Base-by-base conservation (phyloP, 805 yeast species). In the Dipodascus geniculatus region DNA sequence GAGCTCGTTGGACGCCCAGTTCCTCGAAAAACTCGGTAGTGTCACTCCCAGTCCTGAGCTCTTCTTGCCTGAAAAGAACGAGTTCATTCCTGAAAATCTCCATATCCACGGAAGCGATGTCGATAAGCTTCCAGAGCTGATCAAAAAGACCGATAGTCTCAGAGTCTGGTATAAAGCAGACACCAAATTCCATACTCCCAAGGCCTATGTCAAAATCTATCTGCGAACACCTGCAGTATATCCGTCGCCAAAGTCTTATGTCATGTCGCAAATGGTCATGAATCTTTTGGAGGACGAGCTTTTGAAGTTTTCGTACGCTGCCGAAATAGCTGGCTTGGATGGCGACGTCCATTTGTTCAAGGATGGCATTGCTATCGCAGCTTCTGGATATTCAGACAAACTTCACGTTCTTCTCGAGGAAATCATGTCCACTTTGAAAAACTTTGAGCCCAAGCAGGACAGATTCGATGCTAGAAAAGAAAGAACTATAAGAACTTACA, bases 81-180 rank as follows among this genome's bases (percentile, higher is more conserved):
- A 78, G 52, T 93, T 87, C 60, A 81, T 91, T 57, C 91, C 98
- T 16, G 78, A 85, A 2, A 75, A 87, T 63, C 89, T 93, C 62
- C 72, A 75, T 1, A 84, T 89, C 6, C 67, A 65, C 24, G 57
- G 61, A 2, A 70, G 73, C 23, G 61, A 55, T 20, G 76, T 80
- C 2, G 61, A 71, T 49, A 74, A 73, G 24, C 78, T 77, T 56
- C 96, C 97, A 1, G 71, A 72, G 38, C 71, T 88, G 44, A 69
- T 93, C 53, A 69, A 76, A 55, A 73, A 77, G 49, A 73, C 75
- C 49, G 68, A 75, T 14, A 73, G 73, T 50, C 68, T 74, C 42
- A 82, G 81, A 60, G 70, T 87, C 38, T 91, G 98, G 98, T 87
- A 74, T 67, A 91, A 91, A 66, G 84, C 84, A 61, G 96, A 91